phyloP scores from a whole-genome alignment of 129 eudicot genomes.

The Lactuca sativa region DNA sequence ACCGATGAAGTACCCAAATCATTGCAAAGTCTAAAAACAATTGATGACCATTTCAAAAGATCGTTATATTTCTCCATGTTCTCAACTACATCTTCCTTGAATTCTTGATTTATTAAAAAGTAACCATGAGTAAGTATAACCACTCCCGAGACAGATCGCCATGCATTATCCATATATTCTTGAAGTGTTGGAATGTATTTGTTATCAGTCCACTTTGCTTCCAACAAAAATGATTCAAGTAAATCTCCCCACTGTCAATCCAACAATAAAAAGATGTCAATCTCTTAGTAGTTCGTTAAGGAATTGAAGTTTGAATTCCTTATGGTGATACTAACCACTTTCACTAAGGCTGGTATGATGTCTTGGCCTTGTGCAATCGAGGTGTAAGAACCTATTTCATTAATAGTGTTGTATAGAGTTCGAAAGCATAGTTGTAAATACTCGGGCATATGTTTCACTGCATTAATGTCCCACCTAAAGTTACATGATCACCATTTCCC shows the following conservation, averaged over 20 bases:
- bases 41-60: slow-evolving; percentile 46
- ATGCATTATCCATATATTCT: slow-evolving; percentile 32
- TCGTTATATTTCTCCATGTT: slow-evolving; percentile 24
- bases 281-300: too few relatives aligned
- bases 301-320: background rate
- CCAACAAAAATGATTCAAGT: slow-evolving; percentile 35
- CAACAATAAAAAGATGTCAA: background rate
- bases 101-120: background rate
- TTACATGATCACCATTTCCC: too few relatives aligned
- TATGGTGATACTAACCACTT: slow-evolving; percentile 11
- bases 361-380: slow-evolving; percentile 33
- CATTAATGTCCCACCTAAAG: slow-evolving; percentile 48
- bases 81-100: slow-evolving; percentile 5
- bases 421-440: slow-evolving; percentile 37
- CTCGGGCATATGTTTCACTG: slow-evolving; percentile 22
- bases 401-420: slow-evolving; percentile 35
- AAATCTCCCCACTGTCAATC: slow-evolving; percentile 23
- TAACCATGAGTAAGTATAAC: slow-evolving; percentile 37
- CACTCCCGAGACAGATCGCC: slow-evolving; percentile 26
- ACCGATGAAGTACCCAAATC: slow-evolving; percentile 39
- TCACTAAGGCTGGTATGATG: slow-evolving; percentile 16
- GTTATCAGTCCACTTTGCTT: slow-evolving; percentile 36
- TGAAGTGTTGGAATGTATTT: slow-evolving; percentile 27
- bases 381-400: slow-evolving; percentile 35
- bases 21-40: slow-evolving; percentile 43